Base-by-base conservation (phyloP, 164 flowering plant genomes). In the Macadamia tetraphylla region DNA sequence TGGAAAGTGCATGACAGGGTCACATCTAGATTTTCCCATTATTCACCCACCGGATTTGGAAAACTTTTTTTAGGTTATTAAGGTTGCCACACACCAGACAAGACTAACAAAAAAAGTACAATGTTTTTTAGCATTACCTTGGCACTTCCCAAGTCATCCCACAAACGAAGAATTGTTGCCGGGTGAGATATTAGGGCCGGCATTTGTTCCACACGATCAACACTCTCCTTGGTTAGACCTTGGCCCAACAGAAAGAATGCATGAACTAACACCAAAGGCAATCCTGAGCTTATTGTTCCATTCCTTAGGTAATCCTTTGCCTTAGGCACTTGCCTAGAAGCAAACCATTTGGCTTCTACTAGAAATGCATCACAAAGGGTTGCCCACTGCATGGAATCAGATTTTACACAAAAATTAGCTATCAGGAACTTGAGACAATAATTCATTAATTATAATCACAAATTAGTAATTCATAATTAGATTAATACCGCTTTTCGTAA, bases 71-170 rank as follows among this genome's bases (percentile, higher is more conserved):
- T 35, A 5, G 3, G 5, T 2, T 35, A 35, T 35, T 35, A 23
- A 23, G 23, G 23, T 23, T 23, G 23, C 23, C 23, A 23, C 23
- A 23, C 23, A 35, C 40, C 5, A 2, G 40, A 35, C 40, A 35
- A 2, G 5, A 5, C 40, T 23, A 23, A 23, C 40, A 17, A 13
- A 15, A 31, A 8, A 61, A 61, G 55, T 40, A 35, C 5, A 35
- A 5, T 35, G 5, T 2, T 35, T 5, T 35, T 35, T 35, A 23
- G 40, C 40, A 35, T 35, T 78, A 87, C 87, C 88, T 78, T 71
- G 31, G 89, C 85, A 71, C 78, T 80, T 73, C 86, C 89, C 56
- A 87, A 63, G 65, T 87, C 92, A 71, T 87, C 88, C 82, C 85
- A 84, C 18, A 86, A 83, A 10, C 89, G 83, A 48, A 87, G 82